These are phyloP conservation scores for Dovyalis caffra DNA, from an alignment of 345 rosid genomes.

Conservation along the genomic window DNA sequence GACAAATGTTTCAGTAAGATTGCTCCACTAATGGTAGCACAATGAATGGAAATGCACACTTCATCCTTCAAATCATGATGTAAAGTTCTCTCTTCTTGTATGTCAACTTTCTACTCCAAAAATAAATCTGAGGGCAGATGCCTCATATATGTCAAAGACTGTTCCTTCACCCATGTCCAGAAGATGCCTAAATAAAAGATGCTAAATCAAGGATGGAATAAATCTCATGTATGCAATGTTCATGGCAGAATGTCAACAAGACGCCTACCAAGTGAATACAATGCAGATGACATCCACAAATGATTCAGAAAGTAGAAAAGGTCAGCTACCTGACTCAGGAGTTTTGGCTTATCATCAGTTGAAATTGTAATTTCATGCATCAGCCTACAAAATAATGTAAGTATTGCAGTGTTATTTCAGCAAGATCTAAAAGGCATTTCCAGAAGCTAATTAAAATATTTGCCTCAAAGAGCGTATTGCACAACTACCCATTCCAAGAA, in stretches of 20 bases:
- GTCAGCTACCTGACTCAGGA: conserved; percentile 55
- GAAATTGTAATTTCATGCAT: conserved; percentile 73
- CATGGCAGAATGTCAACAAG: neutral
- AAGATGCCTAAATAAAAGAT: neutral
- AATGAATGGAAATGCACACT: neutral
- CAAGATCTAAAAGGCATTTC: neutral
- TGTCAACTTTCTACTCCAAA: neutral
- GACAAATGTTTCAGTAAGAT: neutral
- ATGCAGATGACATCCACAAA: conserved; percentile 9
- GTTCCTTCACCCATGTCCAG: neutral
- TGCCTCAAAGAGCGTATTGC: neutral
- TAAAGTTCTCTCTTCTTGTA: neutral
- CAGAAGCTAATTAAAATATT: conserved; percentile 11
- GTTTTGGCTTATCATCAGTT: conserved; percentile 63
- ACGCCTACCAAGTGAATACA: neutral
- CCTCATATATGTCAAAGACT: neutral
- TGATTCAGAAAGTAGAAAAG: conserved; percentile 11
- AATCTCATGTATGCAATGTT: neutral
- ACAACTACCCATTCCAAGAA: neutral
- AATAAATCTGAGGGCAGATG: neutral
- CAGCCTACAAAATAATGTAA: conserved; percentile 42
- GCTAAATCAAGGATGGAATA: neutral
- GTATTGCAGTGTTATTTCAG: conserved; percentile 9
- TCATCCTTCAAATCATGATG: conserved; percentile 3
- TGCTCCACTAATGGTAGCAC: neutral